These are phyloP conservation scores for Fusarium pseudocircinatum DNA, from an alignment of 2,329 filamentous ascomycete species.

Conservation along the genomic window DNA sequence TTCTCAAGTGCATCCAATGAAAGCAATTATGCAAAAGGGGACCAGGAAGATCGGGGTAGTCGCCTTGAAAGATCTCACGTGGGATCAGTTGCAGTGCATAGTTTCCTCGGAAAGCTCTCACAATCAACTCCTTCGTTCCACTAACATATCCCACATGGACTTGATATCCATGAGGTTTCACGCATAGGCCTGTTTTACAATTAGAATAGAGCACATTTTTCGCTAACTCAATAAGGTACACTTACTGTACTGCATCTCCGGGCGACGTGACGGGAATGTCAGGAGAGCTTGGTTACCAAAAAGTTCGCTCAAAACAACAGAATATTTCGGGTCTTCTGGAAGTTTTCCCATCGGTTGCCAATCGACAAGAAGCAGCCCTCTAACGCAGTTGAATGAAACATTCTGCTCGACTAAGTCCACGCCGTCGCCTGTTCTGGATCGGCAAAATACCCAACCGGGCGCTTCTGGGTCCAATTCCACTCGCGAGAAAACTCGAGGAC, in stretches of 20 bases:
- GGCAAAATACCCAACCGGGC: constrained; percentile 30
- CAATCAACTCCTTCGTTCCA: constrained; percentile 43
- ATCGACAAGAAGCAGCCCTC: constrained; percentile 48
- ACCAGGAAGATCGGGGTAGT: constrained; percentile 57
- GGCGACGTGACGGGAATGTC: constrained; percentile 60
- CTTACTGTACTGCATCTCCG: constrained; percentile 61
- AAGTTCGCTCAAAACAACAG: constrained; percentile 54
- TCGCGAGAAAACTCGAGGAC: constrained; percentile 13
- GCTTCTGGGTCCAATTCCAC: not conserved
- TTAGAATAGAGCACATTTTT: not conserved
- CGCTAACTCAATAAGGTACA: not conserved
- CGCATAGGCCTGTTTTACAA: not conserved
- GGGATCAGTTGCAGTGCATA: constrained; percentile 38
- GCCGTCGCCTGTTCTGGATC: constrained; percentile 1
- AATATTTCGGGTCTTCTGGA: constrained; percentile 58
- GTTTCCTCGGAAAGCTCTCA: constrained; percentile 20
- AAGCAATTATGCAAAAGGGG: constrained; percentile 60
- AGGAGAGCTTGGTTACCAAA: constrained; percentile 64
- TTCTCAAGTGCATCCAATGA: constrained; percentile 61
- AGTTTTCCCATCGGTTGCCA: constrained; percentile 54
- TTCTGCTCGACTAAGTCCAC: constrained; percentile 11
- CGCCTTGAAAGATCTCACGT: constrained; percentile 24
- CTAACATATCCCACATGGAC: constrained; percentile 56
- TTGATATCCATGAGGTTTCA: constrained; percentile 52
- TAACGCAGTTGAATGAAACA: constrained; percentile 47